phyloP scores from a whole-genome alignment of 78 protist genomes.

The Polysphondylium violaceum region DNA sequence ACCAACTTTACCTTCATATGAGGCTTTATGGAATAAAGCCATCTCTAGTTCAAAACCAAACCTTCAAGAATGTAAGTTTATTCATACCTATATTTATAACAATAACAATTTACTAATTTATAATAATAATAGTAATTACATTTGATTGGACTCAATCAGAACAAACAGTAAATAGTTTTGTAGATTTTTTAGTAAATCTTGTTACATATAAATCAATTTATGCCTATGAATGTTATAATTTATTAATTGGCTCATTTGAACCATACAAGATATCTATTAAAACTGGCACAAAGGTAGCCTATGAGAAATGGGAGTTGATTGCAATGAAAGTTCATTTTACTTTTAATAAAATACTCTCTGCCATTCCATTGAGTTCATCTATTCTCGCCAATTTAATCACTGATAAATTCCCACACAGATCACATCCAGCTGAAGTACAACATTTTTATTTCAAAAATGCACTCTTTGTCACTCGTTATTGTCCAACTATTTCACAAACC shows the following conservation, averaged over 20 bases:
- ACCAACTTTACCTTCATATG: slow-evolving; percentile 20
- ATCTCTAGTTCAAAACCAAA: slow-evolving; percentile 42
- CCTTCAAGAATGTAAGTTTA: slow-evolving; percentile 51
- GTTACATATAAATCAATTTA: slow-evolving; percentile 59
- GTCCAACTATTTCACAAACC: slow-evolving; percentile 32
- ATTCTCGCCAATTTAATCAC: slow-evolving; percentile 7
- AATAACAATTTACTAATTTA: neutral
- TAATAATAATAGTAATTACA: slow-evolving; percentile 16
- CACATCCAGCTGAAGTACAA: slow-evolving; percentile 65
- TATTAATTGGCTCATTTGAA: slow-evolving; percentile 43
- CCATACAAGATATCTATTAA: slow-evolving; percentile 55
- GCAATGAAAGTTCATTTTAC: slow-evolving; percentile 56
- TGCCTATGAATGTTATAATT: slow-evolving; percentile 41
- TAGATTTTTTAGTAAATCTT: slow-evolving; percentile 67
- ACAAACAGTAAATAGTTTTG: slow-evolving; percentile 53
- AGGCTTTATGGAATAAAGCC: slow-evolving; percentile 61
- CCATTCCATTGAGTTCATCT: slow-evolving; percentile 48
- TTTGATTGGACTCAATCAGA: slow-evolving; percentile 76
- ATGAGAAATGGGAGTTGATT: slow-evolving; percentile 67
- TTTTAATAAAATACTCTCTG: slow-evolving; percentile 47
- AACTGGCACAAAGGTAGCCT: slow-evolving; percentile 7
- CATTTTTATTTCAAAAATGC: slow-evolving; percentile 67
- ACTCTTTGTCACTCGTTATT: slow-evolving; percentile 57
- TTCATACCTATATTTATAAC: neutral
- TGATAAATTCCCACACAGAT: slow-evolving; percentile 44